Evolutionary conservation across 2,329 filamentous ascomycete species (phyloP), one percentile per base, ranked within the genome.

Genomic region (Talaromyces sp.): DNA sequence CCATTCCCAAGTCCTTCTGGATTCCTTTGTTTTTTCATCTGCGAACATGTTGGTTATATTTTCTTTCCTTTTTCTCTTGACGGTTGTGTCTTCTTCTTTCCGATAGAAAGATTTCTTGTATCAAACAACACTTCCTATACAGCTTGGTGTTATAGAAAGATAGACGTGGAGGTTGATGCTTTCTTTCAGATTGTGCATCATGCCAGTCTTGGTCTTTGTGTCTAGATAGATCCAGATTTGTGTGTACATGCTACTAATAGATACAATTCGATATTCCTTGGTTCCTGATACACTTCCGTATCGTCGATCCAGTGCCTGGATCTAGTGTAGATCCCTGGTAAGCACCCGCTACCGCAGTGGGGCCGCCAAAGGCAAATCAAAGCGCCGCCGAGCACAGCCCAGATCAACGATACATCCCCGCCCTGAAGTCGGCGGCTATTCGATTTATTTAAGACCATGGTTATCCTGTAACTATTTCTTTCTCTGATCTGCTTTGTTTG

Each of bases 141-240:
- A 61, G n/a, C 15, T 31, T 62, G 22, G 25, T 58, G 40, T 58
- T 27, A n/a, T 47, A 38, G 13, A 27, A 17, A 63, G 22, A 27
- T 6, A 34, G 47, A 25, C 4, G 19, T 17, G 47, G 19, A 27
- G 25, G 34, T 40, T 62, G 34, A 25, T 53, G 45, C 49, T 34
- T 11, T 54, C 29, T 11, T 5, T 34, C 10, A 15, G 51, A 36
- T 36, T 1, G 2, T 38, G 31, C 53, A 56, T 36, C 53, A 36
- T 40, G 8, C 47, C 34, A 40, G 59, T 13, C 31, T 22, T 19
- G 59, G n/a, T 40, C 3, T 60, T 61, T 53, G 45, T 53, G 45
- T 61, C 19, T 61, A 19, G 59, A 61, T 53, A 53, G 59, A 61
- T 25, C n/a, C n/a, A n/a, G n/a, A n/a, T n/a, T n/a, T n/a, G n/a